Percentiles rank a stretch among this genome's conserved stretches.
These are phyloP conservation scores for Rutstroemia sp. DNA, from an alignment of 2,329 filamentous ascomycete genomes.

Conservation along the genomic window DNA sequence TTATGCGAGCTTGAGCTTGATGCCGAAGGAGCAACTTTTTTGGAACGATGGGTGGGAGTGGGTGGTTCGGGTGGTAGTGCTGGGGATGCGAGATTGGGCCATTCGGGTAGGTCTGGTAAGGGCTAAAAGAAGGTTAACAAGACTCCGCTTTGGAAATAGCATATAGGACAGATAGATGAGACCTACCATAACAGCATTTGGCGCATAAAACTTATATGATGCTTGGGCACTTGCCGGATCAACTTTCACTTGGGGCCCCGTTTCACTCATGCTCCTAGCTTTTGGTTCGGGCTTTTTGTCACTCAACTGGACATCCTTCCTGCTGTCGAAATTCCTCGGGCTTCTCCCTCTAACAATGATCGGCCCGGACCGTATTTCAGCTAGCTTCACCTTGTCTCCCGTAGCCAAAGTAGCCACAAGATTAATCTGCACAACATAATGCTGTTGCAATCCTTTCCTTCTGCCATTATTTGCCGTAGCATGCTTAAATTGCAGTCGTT, in stretches of 20 bases:
- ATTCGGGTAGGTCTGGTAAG: conserved; percentile 25
- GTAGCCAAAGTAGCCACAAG: conserved; percentile 67
- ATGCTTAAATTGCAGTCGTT: conserved; percentile 89
- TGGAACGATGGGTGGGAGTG: conserved; percentile 13
- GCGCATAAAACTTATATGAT: conserved; percentile 24
- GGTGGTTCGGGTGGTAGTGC: conserved; percentile 11
- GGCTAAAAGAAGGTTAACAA: conserved; percentile 13
- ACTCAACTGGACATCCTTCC: conserved; percentile 70
- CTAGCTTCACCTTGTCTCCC: conserved; percentile 62
- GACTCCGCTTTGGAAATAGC: neutral
- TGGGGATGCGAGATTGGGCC: conserved; percentile 13
- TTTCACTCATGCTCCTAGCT: conserved; percentile 19
- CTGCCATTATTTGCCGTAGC: conserved; percentile 94
- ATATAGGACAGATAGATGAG: neutral
- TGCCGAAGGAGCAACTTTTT: conserved; percentile 15
- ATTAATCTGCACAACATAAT: conserved; percentile 84
- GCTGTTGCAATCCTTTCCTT: conserved; percentile 88
- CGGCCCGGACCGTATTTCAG: conserved; percentile 83
- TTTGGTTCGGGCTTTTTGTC: conserved; percentile 27
- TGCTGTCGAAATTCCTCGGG: conserved; percentile 86
- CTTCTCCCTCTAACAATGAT: conserved; percentile 91
- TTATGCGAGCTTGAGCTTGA: conserved; percentile 11
- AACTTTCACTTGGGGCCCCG: conserved; percentile 20
- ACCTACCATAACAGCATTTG: conserved; percentile 25
- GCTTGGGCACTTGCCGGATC: conserved; percentile 21